Base-by-base conservation (phyloP, 108 stramenopile genomes). In the Nannochloropsis salina region DNA sequence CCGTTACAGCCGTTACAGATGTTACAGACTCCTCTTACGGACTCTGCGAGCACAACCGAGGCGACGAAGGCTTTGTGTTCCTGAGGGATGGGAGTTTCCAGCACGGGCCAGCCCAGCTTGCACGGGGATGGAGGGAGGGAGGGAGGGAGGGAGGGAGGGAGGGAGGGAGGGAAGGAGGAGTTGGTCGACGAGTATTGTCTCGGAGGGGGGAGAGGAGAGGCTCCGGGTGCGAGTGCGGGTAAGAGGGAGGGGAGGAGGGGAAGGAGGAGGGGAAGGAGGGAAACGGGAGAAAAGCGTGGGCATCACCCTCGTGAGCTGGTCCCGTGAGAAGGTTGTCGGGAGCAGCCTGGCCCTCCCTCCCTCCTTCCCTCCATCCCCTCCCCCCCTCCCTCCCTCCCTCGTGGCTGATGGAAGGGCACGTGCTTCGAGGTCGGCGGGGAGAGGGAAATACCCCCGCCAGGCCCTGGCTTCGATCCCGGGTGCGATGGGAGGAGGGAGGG, bases 171-270 rank as follows among this genome's bases (percentile, higher is more conserved):
- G 61, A 74, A n/a, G 61, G 5, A 74, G 61, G n/a, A 74, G 4
- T 74, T 74, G 61, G n/a, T n/a, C n/a, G 61, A 74, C 61, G 61
- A 74, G 61, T n/a, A 20, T 74, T 15, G 61, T n/a, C 2, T 74
- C 61, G 61, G 61, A 74, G 61, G 61, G n/a, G 15, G 61, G 61
- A n/a, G n/a, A 74, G 61, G 61, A 74, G n/a, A 74, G 61, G 61
- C n/a, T 74, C 20, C 2, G 61, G 61, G 61, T 74, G 61, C 15
- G 61, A n/a, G 61, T 74, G 61, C 2, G 61, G 2, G 15, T 74
- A n/a, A n/a, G n/a, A n/a, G n/a, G 61, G 61, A n/a, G 61, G n/a
- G 61, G 61, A 74, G 61, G 61, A 5, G 5, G 61, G 61, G n/a
- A 12, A 12, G 47, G 12, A 51, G 47, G 47, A 51, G 47, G 47